Evolutionary conservation across 1,139 yeast genomes (phyloP), one percentile per base, ranked within the genome.

Genomic region (Sporopachydermia cereana): DNA sequence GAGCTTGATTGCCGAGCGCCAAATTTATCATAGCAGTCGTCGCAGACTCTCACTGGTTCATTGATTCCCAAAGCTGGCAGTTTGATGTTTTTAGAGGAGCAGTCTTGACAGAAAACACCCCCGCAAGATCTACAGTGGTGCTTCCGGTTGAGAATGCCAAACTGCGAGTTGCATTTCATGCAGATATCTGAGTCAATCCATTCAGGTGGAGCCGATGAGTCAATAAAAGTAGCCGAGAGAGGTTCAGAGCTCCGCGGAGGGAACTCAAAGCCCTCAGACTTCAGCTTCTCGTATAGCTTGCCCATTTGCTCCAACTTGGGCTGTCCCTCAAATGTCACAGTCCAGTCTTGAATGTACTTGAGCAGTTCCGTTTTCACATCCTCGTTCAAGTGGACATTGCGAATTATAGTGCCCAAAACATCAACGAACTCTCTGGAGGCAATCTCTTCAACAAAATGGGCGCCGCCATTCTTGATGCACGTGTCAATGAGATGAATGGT

Each of bases 71-170:
- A 69, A 44, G 82, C 81, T 0, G 94, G 93, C 49, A 93, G 67
- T 4, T 91, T 79, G 36, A 77, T 67, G 46, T 64, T 71, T 53
- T 84, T 77, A 7, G 79, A 68, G 23, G 96, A 86, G 61, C 91
- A 95, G 21, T 76, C 74, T 52, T 84, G 91, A 61, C 95, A 81
- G 57, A 74, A 91, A 0, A 86, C 96, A 1, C 96, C 96, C 23
- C 99, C 99, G 64, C 99, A 91, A 45, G 95, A 84, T 47, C 98
- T 73, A 60, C 98, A 91, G 63, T 91, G 98, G 61, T 91, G 99
- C 59, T 91, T 88, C 56, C 99, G 72, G 59, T 85, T 88, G 52
- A 89, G 68, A 62, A 89, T 74, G 1, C 93, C 71, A 57, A 91
- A 91, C 14, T 81, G 68, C 31, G 72, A 77, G 46, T 94, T 88